Evolutionary conservation across 805 yeast genomes (phyloP), one percentile per base, ranked within the genome.

Genomic region (Saturnispora silvae): DNA sequence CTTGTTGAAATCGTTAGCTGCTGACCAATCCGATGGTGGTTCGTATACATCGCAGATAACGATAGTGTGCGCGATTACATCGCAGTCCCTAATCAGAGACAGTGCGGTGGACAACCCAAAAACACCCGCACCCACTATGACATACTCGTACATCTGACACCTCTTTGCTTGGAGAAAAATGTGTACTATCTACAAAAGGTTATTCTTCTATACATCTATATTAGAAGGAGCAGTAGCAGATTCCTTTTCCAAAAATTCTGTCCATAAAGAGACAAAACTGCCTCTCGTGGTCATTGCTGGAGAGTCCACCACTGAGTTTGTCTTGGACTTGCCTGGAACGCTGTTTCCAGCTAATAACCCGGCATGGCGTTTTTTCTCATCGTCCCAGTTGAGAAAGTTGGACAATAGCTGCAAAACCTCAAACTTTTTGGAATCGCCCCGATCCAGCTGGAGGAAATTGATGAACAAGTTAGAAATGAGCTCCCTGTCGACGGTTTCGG

Each of bases 381-480:
- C 92, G 56, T 81, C 89, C 98, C 98, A 92, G 41, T 73, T 80
- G 41, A 92, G 64, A 46, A 80, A 77, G 42, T 83, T 82, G 9
- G 95, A 72, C 29, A 92, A 80, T 42, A 92, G 68, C 53, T 75
- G 82, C 34, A 92, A 66, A 4, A 92, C 95, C 65, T 92, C 97
- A 54, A 82, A 92, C 58, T 92, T 86, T 60, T 87, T 89, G 7
- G 95, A 72, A 55, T 92, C 99, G 2, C 92, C 95, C 43, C 98
- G 67, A 5, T 95, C 96, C 22, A 89, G 65, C 24, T 80, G 79
- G 14, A 92, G 69, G 59, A 87, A 92, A 38, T 92, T 83, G 14
- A 92, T 70, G 35, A 92, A 63, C 43, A 92, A 65, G 55, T 92
- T 92, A 2, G 96, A 80, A 4, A 92, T 75, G 42, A 92, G 70